These are phyloP conservation scores for Sechiopsis laciniata DNA, from an alignment of 306 rosid species.

Conservation along the genomic window DNA sequence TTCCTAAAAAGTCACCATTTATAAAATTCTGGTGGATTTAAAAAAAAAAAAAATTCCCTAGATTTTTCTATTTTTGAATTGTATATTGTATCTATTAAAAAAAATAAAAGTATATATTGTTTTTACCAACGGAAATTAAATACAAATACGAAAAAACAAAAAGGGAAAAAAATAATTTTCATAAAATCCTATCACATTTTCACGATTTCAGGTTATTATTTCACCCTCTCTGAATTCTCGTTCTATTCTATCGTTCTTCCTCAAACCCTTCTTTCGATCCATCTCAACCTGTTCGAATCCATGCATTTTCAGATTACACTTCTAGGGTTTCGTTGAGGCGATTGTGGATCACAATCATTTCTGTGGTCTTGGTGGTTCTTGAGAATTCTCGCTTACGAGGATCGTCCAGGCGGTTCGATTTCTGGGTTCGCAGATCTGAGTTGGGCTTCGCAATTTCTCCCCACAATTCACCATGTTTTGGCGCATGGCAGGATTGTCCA, in stretches of 20 bases:
- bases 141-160: background rate
- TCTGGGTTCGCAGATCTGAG: conserved; percentile 64
- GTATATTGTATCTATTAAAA: too few species aligned
- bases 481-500: conserved; percentile 97
- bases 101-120: too few species aligned
- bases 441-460: conserved; percentile 25
- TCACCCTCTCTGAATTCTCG: conserved; percentile 25
- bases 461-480: conserved; percentile 72
- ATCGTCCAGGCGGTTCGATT: conserved; percentile 52
- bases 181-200: conserved; percentile 22
- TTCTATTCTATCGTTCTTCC: conserved; percentile 19
- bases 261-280: conserved; percentile 43
- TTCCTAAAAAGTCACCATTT: too few species aligned
- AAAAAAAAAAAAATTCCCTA: too few species aligned
- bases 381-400: conserved; percentile 24
- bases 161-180: background rate
- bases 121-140: background rate
- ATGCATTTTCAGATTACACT: conserved; percentile 15
- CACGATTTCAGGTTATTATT: conserved; percentile 53
- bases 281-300: conserved; percentile 24
- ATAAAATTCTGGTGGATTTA: too few species aligned
- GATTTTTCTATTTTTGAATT: too few species aligned
- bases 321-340: conserved; percentile 22
- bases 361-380: conserved; percentile 26
- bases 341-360: conserved; percentile 19